Evolutionary conservation across 805 yeast species (phyloP).

Genomic region (Starmerella etchellsii): DNA sequence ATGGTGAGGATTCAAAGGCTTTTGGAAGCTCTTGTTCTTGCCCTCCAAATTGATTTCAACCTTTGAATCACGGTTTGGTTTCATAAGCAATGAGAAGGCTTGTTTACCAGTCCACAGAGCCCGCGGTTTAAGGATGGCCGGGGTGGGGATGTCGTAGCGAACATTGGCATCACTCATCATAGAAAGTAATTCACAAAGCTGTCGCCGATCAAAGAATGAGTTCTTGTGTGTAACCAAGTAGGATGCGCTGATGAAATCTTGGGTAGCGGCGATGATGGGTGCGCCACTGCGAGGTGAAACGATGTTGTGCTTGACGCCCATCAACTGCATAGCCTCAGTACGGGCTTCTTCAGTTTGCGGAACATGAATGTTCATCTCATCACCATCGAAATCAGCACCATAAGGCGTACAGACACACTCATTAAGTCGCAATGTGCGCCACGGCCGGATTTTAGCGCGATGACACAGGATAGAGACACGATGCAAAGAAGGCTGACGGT

Average conservation of each 20-base stretch:
- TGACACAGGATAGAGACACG: slow-evolving; percentile 88
- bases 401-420: slow-evolving; percentile 99
- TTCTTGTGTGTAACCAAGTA: slow-evolving; percentile 87
- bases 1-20: slow-evolving; percentile 50
- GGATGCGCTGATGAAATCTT: slow-evolving; percentile 96
- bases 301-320: slow-evolving; percentile 94
- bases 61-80: slow-evolving; percentile 62
- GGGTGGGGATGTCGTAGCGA: slow-evolving; percentile 91
- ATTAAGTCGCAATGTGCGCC: slow-evolving; percentile 93
- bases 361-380: slow-evolving; percentile 96
- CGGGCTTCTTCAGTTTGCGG: slow-evolving; percentile 99
- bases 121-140: slow-evolving; percentile 80
- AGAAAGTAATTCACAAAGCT: slow-evolving; percentile 66
- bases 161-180: slow-evolving; percentile 92
- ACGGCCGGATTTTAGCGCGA: slow-evolving; percentile 90
- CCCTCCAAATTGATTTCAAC: slow-evolving; percentile 88
- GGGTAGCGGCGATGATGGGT: slow-evolving; percentile 98
- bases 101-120: slow-evolving; percentile 97
- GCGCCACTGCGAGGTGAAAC: slow-evolving; percentile 97
- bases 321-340: slow-evolving; percentile 93
- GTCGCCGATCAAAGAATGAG: slow-evolving; percentile 78
- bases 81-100: slow-evolving; percentile 73
- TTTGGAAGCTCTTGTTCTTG: slow-evolving; percentile 74
- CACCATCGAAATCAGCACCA: slow-evolving; percentile 99
- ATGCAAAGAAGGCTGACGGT: slow-evolving; percentile 96